Evolutionary conservation across 2,329 filamentous ascomycete genomes (phyloP).

Genomic region (Ophiostoma himal-ulmi): DNA sequence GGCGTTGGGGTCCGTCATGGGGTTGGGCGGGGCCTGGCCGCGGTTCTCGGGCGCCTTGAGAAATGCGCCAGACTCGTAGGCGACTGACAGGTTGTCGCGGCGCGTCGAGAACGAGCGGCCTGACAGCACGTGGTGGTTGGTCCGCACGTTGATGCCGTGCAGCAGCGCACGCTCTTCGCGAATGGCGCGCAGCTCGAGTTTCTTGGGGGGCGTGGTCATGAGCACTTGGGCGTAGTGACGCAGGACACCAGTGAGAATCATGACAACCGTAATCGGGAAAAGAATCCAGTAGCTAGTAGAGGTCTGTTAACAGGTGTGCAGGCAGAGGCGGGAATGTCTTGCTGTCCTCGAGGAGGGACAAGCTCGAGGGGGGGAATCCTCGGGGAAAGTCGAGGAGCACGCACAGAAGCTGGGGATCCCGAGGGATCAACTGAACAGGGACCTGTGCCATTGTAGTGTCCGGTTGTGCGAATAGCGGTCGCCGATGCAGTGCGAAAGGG

Average conservation of each 20-base stretch:
- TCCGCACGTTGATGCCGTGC: constrained; percentile 77
- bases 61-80: constrained; percentile 79
- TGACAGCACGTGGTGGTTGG: constrained; percentile 74
- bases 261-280: constrained; percentile 93
- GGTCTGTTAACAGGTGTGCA: background rate
- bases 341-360: background rate
- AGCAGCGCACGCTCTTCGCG: constrained; percentile 82
- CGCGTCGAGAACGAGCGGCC: constrained; percentile 70
- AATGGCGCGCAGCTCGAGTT: constrained; percentile 65
- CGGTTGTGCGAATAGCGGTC: background rate
- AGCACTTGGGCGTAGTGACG: constrained; percentile 95
- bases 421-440: constrained; percentile 87
- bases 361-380: background rate
- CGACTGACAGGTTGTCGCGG: constrained; percentile 72
- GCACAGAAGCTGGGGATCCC: constrained; percentile 97
- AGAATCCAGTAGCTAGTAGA: constrained; percentile 89
- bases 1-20: constrained; percentile 86
- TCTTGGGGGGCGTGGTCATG: constrained; percentile 79
- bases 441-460: constrained; percentile 68
- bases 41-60: constrained; percentile 82
- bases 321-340: background rate
- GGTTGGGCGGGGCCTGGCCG: constrained; percentile 84
- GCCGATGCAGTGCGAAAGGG: background rate
- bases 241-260: constrained; percentile 92
- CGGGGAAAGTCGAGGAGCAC: constrained; percentile 32